A percentile compares a stretch with the other conserved stretches of the same genome.
phyloP scores from a whole-genome alignment of 805 yeast genomes.

The Schwanniomyces pseudopolymorphus region DNA sequence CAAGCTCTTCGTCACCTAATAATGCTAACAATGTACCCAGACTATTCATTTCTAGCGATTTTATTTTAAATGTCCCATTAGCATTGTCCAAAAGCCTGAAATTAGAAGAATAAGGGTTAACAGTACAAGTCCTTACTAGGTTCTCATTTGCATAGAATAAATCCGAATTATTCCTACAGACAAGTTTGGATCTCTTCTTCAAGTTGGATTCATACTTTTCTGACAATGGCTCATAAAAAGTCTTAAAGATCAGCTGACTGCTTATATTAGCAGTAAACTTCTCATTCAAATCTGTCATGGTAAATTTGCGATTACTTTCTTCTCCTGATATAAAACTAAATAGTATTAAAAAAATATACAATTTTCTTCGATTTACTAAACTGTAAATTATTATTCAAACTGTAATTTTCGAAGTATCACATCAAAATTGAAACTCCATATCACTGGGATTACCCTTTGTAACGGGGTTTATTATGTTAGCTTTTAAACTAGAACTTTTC shows the following conservation, averaged over 20 bases:
- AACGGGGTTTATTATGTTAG: not conserved
- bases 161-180: conserved; percentile 19
- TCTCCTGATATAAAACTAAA: not conserved
- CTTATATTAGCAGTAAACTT: conserved; percentile 9
- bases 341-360: not conserved
- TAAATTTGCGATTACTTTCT: not conserved
- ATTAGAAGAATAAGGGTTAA: conserved; percentile 16
- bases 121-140: conserved; percentile 27
- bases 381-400: not conserved
- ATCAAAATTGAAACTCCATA: not conserved
- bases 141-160: conserved; percentile 32
- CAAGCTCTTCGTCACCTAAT: conserved; percentile 28
- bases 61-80: conserved; percentile 27
- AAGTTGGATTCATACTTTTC: not conserved
- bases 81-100: conserved; percentile 19
- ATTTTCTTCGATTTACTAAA: not conserved
- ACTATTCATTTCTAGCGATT: conserved; percentile 34
- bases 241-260: conserved; percentile 11
- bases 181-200: conserved; percentile 6
- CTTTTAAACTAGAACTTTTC: not conserved
- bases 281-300: not conserved
- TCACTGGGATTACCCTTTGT: not conserved
- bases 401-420: not conserved
- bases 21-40: conserved; percentile 45
- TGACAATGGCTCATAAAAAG: conserved; percentile 3